These are phyloP conservation scores for Litchi chinensis DNA, from an alignment of 345 rosid species.

Conservation along the genomic window DNA sequence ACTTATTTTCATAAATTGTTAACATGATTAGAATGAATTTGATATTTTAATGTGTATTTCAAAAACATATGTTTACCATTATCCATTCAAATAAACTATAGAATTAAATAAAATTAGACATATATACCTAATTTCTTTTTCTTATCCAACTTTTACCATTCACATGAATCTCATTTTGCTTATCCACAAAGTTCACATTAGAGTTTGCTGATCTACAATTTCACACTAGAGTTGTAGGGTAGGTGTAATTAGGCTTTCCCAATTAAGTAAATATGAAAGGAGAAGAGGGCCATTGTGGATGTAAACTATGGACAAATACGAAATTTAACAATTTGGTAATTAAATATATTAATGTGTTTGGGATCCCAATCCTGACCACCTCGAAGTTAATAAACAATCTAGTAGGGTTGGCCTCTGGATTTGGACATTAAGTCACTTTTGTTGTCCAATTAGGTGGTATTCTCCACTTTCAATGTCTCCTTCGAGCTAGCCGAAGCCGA, in stretches of 20 bases:
- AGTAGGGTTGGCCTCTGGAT: constrained; percentile 47
- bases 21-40: too few species aligned
- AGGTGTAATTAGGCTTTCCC: constrained; percentile 31
- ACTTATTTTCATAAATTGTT: too few species aligned
- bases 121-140: too few species aligned
- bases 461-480: constrained; percentile 15
- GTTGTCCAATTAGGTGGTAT: constrained; percentile 54
- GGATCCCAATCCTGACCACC: constrained; percentile 50
- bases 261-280: constrained; percentile 34
- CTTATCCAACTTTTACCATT: not conserved
- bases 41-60: too few species aligned
- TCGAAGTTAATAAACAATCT: constrained; percentile 39
- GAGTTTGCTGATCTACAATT: not conserved
- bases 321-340: not conserved
- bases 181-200: not conserved
- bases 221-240: constrained; percentile 3
- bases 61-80: too few species aligned
- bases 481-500: constrained; percentile 20
- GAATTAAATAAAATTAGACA: too few species aligned
- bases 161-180: constrained; percentile 2
- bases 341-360: constrained; percentile 24
- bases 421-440: constrained; percentile 40
- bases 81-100: too few species aligned
- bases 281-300: constrained; percentile 20
- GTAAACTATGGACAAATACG: constrained; percentile 9